Evolutionary conservation across 805 yeast species (phyloP).

Genomic region (Barnettozyma salicaria): DNA sequence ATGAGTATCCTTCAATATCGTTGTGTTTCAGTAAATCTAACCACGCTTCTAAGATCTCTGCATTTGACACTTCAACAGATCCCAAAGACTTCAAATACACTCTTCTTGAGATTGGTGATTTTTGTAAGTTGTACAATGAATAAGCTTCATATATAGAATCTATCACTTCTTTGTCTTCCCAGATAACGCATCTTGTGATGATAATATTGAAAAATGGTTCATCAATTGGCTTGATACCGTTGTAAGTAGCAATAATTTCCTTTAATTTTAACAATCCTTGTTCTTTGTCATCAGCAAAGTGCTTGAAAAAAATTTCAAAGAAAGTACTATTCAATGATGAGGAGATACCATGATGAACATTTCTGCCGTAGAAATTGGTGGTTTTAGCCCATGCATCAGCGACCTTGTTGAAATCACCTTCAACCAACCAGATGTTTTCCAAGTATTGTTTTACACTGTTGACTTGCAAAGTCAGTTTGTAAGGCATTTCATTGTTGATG

Average conservation of each 20-base stretch:
- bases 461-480: constrained; percentile 62
- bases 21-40: constrained; percentile 44
- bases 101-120: constrained; percentile 67
- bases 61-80: constrained; percentile 42
- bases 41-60: constrained; percentile 55
- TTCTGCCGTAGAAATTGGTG: constrained; percentile 50
- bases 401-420: constrained; percentile 52
- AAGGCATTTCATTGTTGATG: constrained; percentile 63
- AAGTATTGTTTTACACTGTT: constrained; percentile 64
- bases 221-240: constrained; percentile 54
- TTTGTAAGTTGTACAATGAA: constrained; percentile 47
- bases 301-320: constrained; percentile 60
- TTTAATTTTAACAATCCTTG: constrained; percentile 55
- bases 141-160: constrained; percentile 59
- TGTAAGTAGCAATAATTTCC: constrained; percentile 49
- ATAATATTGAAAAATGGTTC: constrained; percentile 80
- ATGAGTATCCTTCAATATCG: constrained; percentile 45
- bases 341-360: constrained; percentile 61
- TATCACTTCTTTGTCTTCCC: constrained; percentile 63
- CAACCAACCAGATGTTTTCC: constrained; percentile 51
- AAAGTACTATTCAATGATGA: constrained; percentile 66
- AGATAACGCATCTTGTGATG: constrained; percentile 55
- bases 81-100: constrained; percentile 70
- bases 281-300: constrained; percentile 40
- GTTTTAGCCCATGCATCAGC: constrained; percentile 59